These are phyloP conservation scores for Alternaria arbusti DNA, from an alignment of 2,329 filamentous ascomycete species.

Conservation along the genomic window DNA sequence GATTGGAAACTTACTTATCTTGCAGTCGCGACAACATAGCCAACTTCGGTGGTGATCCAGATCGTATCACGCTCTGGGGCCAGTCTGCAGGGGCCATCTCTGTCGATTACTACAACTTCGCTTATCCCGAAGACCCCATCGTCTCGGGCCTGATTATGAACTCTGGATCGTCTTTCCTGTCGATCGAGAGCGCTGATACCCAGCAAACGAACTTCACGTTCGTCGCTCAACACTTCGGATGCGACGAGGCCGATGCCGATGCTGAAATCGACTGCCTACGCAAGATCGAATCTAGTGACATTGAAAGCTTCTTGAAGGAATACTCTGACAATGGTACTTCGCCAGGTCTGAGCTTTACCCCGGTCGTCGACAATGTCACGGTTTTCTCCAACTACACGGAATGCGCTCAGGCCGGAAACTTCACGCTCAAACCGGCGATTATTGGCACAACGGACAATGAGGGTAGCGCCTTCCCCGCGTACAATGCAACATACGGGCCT, in stretches of 20 bases:
- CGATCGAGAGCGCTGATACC: constrained; percentile 20
- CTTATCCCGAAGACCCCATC: constrained; percentile 58
- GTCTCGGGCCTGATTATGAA: constrained; percentile 36
- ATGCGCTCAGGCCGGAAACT: constrained; percentile 34
- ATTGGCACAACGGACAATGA: constrained; percentile 46
- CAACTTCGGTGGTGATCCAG: constrained; percentile 44
- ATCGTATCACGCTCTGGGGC: constrained; percentile 49
- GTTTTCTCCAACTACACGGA: constrained; percentile 47
- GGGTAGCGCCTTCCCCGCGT: constrained; percentile 42
- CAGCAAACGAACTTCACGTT: constrained; percentile 48
- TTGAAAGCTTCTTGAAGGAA: constrained; percentile 42
- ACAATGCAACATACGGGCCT: constrained; percentile 39
- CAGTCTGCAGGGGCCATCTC: constrained; percentile 48
- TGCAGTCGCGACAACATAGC: constrained; percentile 46
- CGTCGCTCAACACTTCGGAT: constrained; percentile 47
- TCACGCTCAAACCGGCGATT: constrained; percentile 44
- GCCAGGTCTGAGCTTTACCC: constrained; percentile 36
- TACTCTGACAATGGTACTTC: constrained; percentile 34
- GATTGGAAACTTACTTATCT: neutral
- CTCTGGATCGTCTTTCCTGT: constrained; percentile 28
- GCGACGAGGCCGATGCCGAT: constrained; percentile 24
- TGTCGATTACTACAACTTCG: constrained; percentile 58
- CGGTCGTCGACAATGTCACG: constrained; percentile 38
- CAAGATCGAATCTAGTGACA: constrained; percentile 32
- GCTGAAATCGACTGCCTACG: constrained; percentile 49